A percentile compares a stretch with the other conserved stretches of the same genome.
Conservation (phyloP, 305 asterid genomes). For the Lippia alba region DNA sequence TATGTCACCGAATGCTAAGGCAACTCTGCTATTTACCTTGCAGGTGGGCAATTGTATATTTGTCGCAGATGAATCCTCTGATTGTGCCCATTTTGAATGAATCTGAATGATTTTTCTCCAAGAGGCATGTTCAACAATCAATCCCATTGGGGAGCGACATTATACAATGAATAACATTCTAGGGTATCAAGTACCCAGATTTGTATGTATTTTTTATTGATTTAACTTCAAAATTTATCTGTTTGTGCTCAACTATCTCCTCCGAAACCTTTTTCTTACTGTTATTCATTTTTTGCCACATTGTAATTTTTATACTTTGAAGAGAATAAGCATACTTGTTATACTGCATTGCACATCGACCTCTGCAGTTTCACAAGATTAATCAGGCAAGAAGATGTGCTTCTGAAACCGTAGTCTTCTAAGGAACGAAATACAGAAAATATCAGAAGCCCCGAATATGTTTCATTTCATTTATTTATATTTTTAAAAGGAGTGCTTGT, state of each 20-base stretch:
- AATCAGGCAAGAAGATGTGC: too few species aligned
- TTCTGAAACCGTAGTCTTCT: too few species aligned
- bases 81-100: conserved; percentile 82
- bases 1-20: background rate
- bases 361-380: too few species aligned
- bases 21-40: conserved; percentile 10
- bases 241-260: conserved; percentile 22
- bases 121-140: background rate
- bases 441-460: too few species aligned
- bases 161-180: conserved; percentile 25
- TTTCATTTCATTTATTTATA: too few species aligned
- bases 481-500: too few species aligned
- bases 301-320: conserved; percentile 27
- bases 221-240: conserved; percentile 8
- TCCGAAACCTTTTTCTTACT: conserved; percentile 25
- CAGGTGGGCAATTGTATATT: conserved; percentile 93
- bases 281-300: conserved; percentile 25
- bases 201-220: conserved; percentile 27
- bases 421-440: too few species aligned
- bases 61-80: conserved; percentile 92
- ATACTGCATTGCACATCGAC: too few species aligned
- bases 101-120: conserved; percentile 44
- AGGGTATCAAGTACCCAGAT: conserved; percentile 25
- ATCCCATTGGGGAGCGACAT: conserved; percentile 1
- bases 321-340: too few species aligned